phyloP scores from a whole-genome alignment of 2,329 filamentous ascomycete species.

The Colletotrichum salicis region DNA sequence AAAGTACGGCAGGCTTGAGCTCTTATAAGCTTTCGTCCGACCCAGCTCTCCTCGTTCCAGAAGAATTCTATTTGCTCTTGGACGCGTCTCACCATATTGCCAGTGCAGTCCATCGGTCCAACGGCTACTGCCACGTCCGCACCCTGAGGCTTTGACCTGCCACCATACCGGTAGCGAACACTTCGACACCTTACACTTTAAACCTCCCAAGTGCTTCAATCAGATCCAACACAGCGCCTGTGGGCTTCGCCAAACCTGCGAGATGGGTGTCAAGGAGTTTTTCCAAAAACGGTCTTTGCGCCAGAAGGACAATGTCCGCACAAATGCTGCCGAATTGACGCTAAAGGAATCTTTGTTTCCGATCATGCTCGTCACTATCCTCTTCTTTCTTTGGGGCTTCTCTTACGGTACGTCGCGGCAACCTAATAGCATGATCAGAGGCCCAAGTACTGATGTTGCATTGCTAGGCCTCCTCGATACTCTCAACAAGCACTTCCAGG shows the following conservation, averaged over 20 bases:
- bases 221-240: not conserved
- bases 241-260: not conserved
- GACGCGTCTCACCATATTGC: not conserved
- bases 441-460: not conserved
- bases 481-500: conserved; percentile 62
- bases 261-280: conserved; percentile 58
- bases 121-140: not conserved
- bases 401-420: conserved; percentile 35
- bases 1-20: conserved; percentile 22
- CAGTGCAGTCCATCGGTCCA: not conserved
- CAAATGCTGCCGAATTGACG: conserved; percentile 66
- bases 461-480: conserved; percentile 34
- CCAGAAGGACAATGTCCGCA: conserved; percentile 53
- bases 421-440: conserved; percentile 23
- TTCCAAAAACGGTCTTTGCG: conserved; percentile 57
- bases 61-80: not conserved
- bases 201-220: too few species aligned
- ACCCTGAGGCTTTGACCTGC: not conserved
- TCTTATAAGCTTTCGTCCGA: conserved; percentile 30
- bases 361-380: conserved; percentile 67
- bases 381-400: conserved; percentile 38
- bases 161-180: not conserved
- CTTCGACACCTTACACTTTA: not conserved
- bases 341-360: conserved; percentile 74
- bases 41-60: conserved; percentile 15